Evolutionary conservation across 108 stramenopile species (phyloP).

Genomic region (Licmophora abbreviata): DNA sequence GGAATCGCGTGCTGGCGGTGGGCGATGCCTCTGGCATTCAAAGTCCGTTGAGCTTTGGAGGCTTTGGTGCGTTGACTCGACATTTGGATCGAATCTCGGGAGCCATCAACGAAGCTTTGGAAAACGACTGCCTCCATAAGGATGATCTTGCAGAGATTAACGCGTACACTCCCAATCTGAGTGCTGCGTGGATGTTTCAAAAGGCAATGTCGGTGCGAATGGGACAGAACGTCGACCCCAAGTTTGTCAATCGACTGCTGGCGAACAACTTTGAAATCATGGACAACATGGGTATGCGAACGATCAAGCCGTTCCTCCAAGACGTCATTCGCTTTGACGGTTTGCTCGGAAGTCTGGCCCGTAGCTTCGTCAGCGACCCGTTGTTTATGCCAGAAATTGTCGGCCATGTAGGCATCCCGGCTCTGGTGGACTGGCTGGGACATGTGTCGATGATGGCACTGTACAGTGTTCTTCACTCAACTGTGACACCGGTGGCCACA

Average conservation of each 20-base stretch:
- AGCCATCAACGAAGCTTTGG: conserved; percentile 79
- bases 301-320: conserved; percentile 82
- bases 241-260: conserved; percentile 85
- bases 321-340: conserved; percentile 90
- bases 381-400: conserved; percentile 80
- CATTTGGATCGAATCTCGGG: conserved; percentile 76
- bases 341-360: conserved; percentile 61
- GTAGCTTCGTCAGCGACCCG: conserved; percentile 65
- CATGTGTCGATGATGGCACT: conserved; percentile 72
- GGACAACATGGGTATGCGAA: conserved; percentile 64
- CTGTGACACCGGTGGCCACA: conserved; percentile 11
- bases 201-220: conserved; percentile 88
- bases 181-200: conserved; percentile 96
- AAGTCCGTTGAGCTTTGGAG: conserved; percentile 92
- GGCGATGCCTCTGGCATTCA: conserved; percentile 92
- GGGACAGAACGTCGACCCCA: conserved; percentile 59
- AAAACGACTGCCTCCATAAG: conserved; percentile 66
- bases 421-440: conserved; percentile 76
- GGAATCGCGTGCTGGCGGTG: conserved; percentile 71
- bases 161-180: conserved; percentile 87
- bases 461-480: conserved; percentile 26
- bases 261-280: conserved; percentile 85
- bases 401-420: conserved; percentile 62
- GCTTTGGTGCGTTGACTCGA: conserved; percentile 89
- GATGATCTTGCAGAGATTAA: conserved; percentile 85